Conservation (phyloP, 2,329 filamentous ascomycete genomes). For the Penicillium brasilianum region DNA sequence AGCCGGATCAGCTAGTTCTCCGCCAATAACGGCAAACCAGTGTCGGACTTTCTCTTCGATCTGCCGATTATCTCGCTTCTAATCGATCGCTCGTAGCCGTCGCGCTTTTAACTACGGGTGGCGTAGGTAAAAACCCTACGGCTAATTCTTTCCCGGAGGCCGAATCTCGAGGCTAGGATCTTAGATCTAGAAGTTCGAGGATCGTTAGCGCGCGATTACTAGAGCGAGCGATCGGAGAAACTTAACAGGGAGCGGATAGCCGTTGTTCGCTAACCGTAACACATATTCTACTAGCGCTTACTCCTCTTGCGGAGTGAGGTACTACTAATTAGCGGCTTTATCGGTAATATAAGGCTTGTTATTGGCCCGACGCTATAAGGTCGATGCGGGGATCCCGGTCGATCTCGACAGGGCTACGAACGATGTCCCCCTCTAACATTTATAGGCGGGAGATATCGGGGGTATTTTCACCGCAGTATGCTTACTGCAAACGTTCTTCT, state of each 20-base stretch:
- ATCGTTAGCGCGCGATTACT: constrained; percentile 12
- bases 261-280: constrained; percentile 15
- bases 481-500: not conserved
- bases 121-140: constrained; percentile 1
- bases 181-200: not conserved
- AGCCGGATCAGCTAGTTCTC: constrained; percentile 30
- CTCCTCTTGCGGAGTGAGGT: constrained; percentile 12
- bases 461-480: not conserved
- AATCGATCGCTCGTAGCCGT: constrained; percentile 14
- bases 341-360: constrained; percentile 6
- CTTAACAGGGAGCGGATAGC: constrained; percentile 17
- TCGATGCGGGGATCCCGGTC: constrained; percentile 7
- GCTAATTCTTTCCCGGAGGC: not conserved
- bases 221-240: constrained; percentile 9
- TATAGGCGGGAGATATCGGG: not conserved
- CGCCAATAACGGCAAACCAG: constrained; percentile 36
- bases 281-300: constrained; percentile 10
- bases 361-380: constrained; percentile 5
- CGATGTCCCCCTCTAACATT: not conserved
- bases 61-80: constrained; percentile 12
- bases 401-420: not conserved
- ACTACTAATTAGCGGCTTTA: constrained; percentile 15
- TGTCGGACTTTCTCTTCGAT: not conserved
- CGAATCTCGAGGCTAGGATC: not conserved
- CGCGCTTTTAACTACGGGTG: constrained; percentile 14